These are phyloP conservation scores for Rutstroemia sp. DNA, from an alignment of 2,329 filamentous ascomycete species.

Conservation along the genomic window DNA sequence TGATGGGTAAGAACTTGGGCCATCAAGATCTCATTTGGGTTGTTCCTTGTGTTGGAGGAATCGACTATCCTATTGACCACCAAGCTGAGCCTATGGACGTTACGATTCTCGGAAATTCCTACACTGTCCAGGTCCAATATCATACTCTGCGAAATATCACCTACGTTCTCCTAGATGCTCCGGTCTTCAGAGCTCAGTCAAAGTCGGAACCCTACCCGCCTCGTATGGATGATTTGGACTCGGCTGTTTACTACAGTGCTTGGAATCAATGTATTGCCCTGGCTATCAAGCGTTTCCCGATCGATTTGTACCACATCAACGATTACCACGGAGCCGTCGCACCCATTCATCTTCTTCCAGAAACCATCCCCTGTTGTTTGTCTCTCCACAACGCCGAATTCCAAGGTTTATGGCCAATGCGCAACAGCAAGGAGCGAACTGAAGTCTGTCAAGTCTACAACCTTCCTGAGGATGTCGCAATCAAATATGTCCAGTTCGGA, in stretches of 20 bases:
- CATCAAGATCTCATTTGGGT: slow-evolving; percentile 61
- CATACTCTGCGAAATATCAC: slow-evolving; percentile 58
- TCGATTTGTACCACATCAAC: slow-evolving; percentile 61
- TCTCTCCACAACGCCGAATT: slow-evolving; percentile 65
- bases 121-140: slow-evolving; percentile 57
- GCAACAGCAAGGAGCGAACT: slow-evolving; percentile 50
- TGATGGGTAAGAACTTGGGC: slow-evolving; percentile 54
- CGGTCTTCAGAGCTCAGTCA: slow-evolving; percentile 55
- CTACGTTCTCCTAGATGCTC: slow-evolving; percentile 53
- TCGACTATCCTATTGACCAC: slow-evolving; percentile 55
- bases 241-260: slow-evolving; percentile 60
- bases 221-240: slow-evolving; percentile 62
- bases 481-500: slow-evolving; percentile 58
- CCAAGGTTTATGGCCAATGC: slow-evolving; percentile 62
- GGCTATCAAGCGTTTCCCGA: slow-evolving; percentile 52
- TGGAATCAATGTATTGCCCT: slow-evolving; percentile 66
- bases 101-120: slow-evolving; percentile 51
- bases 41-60: slow-evolving; percentile 53
- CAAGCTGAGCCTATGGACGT: slow-evolving; percentile 54
- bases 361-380: slow-evolving; percentile 51
- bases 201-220: slow-evolving; percentile 57
- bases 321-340: slow-evolving; percentile 58
- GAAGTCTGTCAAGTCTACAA: slow-evolving; percentile 62
- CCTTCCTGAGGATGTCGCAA: slow-evolving; percentile 46
- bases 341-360: slow-evolving; percentile 55